phyloP scores from a whole-genome alignment of 164 flowering plant genomes.

The Paratinospora sagittata region DNA sequence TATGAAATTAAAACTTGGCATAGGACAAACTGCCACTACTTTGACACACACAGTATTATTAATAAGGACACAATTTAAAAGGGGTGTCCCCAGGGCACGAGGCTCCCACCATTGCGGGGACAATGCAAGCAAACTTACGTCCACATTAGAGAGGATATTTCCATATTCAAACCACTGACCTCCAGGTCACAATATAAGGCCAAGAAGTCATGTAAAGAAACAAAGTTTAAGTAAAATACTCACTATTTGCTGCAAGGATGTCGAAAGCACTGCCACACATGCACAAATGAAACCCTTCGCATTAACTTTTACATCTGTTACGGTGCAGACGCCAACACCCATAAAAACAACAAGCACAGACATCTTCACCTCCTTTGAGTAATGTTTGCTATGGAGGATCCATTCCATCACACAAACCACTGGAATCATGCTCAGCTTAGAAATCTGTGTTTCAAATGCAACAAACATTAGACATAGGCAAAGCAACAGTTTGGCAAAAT shows the following conservation, averaged over 20 bases:
- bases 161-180: too few species aligned
- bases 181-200: too few species aligned
- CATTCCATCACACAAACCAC: slow-evolving; percentile 90
- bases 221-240: slow-evolving; percentile 23
- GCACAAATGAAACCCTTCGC: slow-evolving; percentile 88
- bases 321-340: slow-evolving; percentile 91
- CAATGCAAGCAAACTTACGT: too few species aligned
- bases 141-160: too few species aligned
- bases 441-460: slow-evolving; percentile 44
- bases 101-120: too few species aligned
- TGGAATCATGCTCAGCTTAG: slow-evolving; percentile 71
- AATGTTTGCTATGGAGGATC: slow-evolving; percentile 70
- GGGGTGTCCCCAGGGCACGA: too few species aligned
- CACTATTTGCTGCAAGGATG: slow-evolving; percentile 93
- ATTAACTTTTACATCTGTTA: slow-evolving; percentile 92
- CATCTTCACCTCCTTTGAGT: slow-evolving; percentile 62
- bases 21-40: too few species aligned
- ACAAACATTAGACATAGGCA: neutral
- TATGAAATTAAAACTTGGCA: too few species aligned
- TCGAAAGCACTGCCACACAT: slow-evolving; percentile 62
- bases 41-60: too few species aligned
- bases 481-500: neutral
- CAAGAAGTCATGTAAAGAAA: neutral
- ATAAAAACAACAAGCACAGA: slow-evolving; percentile 76
- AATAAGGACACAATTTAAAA: too few species aligned